phyloP scores from a whole-genome alignment of 2,329 filamentous ascomycete species.

The Pestalotiopsis sp. region DNA sequence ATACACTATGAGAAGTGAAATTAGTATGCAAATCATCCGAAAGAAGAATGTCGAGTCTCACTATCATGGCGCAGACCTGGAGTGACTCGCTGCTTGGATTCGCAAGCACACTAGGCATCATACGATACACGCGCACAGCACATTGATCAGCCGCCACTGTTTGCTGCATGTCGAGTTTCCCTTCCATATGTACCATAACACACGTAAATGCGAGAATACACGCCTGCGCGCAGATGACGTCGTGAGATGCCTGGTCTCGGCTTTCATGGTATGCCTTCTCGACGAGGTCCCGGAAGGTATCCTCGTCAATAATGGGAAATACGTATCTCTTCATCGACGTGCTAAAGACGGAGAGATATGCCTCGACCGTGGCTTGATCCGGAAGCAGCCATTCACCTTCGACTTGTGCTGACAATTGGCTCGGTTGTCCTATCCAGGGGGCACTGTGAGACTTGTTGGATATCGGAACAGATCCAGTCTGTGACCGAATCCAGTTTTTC shows the following conservation, averaged over 20 bases:
- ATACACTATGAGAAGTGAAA: conserved; percentile 32
- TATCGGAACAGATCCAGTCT: conserved; percentile 41
- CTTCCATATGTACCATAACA: conserved; percentile 35
- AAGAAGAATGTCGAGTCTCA: conserved; percentile 29
- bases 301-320: conserved; percentile 51
- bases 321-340: conserved; percentile 41
- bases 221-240: conserved; percentile 38
- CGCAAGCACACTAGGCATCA: conserved; percentile 45
- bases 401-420: not conserved
- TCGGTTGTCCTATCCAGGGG: conserved; percentile 3
- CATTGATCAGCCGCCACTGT: conserved; percentile 38
- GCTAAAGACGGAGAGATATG: conserved; percentile 33
- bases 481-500: conserved; percentile 48
- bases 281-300: conserved; percentile 49
- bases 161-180: conserved; percentile 27
- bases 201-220: conserved; percentile 51
- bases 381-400: conserved; percentile 34
- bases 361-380: conserved; percentile 31
- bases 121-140: conserved; percentile 41
- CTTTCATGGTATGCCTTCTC: conserved; percentile 41
- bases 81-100: conserved; percentile 44
- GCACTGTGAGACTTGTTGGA: conserved; percentile 23
- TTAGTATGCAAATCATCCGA: not conserved
- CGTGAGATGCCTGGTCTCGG: conserved; percentile 9
- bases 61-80: conserved; percentile 50